Evolutionary conservation across 495 filamentous ascomycete genomes (phyloP).

Genomic region (Daldinia caldariorum): DNA sequence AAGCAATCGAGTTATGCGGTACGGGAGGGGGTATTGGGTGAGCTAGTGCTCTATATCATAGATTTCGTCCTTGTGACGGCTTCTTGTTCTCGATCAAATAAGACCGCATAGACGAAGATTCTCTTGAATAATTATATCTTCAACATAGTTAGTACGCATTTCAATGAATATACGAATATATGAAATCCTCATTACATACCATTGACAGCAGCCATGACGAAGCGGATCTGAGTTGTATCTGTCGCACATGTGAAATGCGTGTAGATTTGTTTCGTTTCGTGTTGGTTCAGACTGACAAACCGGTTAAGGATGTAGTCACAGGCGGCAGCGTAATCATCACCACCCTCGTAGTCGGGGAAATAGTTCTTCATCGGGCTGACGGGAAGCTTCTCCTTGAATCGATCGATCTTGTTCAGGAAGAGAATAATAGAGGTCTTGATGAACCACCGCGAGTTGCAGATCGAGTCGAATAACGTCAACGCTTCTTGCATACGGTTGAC

Average conservation of each 20-base stretch:
- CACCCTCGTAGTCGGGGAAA: constrained; percentile 98
- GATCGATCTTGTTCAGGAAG: constrained; percentile 99
- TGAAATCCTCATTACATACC: constrained; percentile 66
- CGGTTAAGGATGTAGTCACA: constrained; percentile 98
- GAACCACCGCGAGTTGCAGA: constrained; percentile 99
- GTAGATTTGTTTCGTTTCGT: constrained; percentile 99
- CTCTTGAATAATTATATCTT: constrained; percentile 99
- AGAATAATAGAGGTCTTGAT: constrained; percentile 99
- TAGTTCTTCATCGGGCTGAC: constrained; percentile 99
- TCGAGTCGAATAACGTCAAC: constrained; percentile 96
- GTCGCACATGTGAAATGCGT: constrained; percentile 99
- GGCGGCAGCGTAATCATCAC: constrained; percentile 89
- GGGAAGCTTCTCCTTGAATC: constrained; percentile 99
- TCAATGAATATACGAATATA: background rate
- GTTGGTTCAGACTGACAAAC: constrained; percentile 96
- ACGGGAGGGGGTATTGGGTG: constrained; percentile 37
- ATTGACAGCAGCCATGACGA: constrained; percentile 99
- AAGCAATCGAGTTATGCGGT: constrained; percentile 42
- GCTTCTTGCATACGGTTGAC: constrained; percentile 99
- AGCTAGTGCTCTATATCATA: constrained; percentile 25
- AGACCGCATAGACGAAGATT: constrained; percentile 97
- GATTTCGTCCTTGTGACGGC: constrained; percentile 15
- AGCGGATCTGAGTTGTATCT: constrained; percentile 97
- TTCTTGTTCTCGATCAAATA: constrained; percentile 70
- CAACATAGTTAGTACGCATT: constrained; percentile 44